These are phyloP conservation scores for Metschnikowia corniflorae DNA, from an alignment of 805 yeast species.

Conservation along the genomic window DNA sequence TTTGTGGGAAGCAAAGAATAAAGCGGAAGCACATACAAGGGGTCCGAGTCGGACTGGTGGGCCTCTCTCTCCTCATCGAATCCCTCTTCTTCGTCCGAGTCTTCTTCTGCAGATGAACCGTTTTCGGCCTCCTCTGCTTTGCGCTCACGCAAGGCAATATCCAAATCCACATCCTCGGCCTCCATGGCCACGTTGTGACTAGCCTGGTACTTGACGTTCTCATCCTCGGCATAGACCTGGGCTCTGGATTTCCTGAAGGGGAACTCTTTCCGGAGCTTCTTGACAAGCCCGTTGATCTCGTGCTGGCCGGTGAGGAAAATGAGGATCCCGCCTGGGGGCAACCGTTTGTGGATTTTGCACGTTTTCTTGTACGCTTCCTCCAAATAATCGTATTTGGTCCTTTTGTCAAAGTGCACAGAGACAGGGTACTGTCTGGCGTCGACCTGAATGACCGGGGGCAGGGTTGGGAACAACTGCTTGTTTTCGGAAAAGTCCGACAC, in stretches of 20 bases:
- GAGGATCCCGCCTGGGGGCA: conserved; percentile 93
- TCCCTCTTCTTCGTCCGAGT: conserved; percentile 54
- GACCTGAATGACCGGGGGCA: conserved; percentile 87
- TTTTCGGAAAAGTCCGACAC: conserved; percentile 93
- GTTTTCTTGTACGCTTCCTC: conserved; percentile 86
- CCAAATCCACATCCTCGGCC: conserved; percentile 83
- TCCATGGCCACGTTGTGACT: conserved; percentile 69
- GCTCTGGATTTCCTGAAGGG: conserved; percentile 41
- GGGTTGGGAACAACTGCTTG: conserved; percentile 53
- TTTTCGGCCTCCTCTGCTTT: conserved; percentile 39
- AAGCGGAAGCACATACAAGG: conserved; percentile 85
- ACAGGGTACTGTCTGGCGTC: conserved; percentile 96
- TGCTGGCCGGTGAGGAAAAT: conserved; percentile 92
- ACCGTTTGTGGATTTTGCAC: conserved; percentile 75
- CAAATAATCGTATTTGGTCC: conserved; percentile 72
- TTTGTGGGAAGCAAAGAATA: conserved; percentile 91
- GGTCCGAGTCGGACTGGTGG: conserved; percentile 69
- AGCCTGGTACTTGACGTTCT: conserved; percentile 41
- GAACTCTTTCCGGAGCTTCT: conserved; percentile 61
- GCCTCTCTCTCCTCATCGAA: conserved; percentile 70
- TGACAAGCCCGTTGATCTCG: conserved; percentile 78
- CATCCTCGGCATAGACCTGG: conserved; percentile 15
- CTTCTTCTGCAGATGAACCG: conserved; percentile 46
- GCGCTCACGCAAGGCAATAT: conserved; percentile 39
- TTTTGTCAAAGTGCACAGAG: conserved; percentile 80